Evolutionary conservation across 1,284 basidiomycete species (phyloP).

Genomic region (Prillingera fragicola): DNA sequence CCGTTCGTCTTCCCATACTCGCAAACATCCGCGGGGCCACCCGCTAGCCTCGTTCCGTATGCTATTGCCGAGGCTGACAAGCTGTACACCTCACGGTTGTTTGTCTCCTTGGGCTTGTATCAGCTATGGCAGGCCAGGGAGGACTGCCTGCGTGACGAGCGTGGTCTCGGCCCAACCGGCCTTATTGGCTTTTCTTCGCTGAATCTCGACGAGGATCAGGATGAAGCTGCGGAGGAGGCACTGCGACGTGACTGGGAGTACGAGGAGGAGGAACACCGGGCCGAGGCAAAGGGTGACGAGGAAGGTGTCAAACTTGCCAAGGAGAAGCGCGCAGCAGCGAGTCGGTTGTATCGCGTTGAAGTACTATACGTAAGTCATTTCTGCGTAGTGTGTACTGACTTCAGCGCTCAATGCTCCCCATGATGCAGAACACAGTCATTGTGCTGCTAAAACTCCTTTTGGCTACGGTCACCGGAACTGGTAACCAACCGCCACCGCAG

Average conservation of each 20-base stretch:
- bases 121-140: slow-evolving; percentile 95
- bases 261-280: slow-evolving; percentile 56
- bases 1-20: slow-evolving; percentile 97
- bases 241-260: slow-evolving; percentile 64
- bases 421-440: slow-evolving; percentile 77
- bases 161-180: slow-evolving; percentile 60
- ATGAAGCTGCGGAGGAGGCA: slow-evolving; percentile 45
- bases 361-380: slow-evolving; percentile 71
- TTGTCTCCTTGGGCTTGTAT: slow-evolving; percentile 78
- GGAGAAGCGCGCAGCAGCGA: slow-evolving; percentile 68
- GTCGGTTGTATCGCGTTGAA: slow-evolving; percentile 79
- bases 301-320: slow-evolving; percentile 60
- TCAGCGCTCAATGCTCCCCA: slow-evolving; percentile 63
- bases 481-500: slow-evolving; percentile 55
- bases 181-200: slow-evolving; percentile 56
- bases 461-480: slow-evolving; percentile 77
- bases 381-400: background rate
- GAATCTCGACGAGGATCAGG: slow-evolving; percentile 31
- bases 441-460: slow-evolving; percentile 81
- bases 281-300: slow-evolving; percentile 49
- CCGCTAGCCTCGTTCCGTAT: slow-evolving; percentile 66
- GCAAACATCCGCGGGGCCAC: slow-evolving; percentile 47
- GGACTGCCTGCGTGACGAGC: slow-evolving; percentile 89
- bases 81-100: slow-evolving; percentile 84
- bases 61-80: slow-evolving; percentile 93